These are phyloP conservation scores for Xylariaceae sp. DNA, from an alignment of 2,329 filamentous ascomycete genomes.

Conservation along the genomic window DNA sequence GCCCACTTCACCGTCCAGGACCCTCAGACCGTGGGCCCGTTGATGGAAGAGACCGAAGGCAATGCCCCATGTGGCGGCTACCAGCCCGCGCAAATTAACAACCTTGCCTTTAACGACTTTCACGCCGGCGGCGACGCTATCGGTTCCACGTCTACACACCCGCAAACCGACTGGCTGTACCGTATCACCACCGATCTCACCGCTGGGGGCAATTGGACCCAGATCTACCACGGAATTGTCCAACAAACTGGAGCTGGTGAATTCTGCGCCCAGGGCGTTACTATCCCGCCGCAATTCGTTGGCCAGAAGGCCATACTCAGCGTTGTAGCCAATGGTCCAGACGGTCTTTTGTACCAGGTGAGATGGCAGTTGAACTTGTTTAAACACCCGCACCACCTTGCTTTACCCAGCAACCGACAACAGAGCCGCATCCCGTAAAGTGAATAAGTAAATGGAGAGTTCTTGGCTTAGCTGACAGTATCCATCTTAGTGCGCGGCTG, in stretches of 20 bases:
- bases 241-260: conserved; percentile 51
- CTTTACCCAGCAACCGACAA: too few relatives aligned
- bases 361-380: too few relatives aligned
- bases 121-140: conserved; percentile 55
- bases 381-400: too few relatives aligned
- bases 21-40: conserved; percentile 45
- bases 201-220: conserved; percentile 48
- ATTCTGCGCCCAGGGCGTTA: conserved; percentile 50
- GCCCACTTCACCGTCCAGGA: conserved; percentile 54
- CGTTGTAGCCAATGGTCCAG: conserved; percentile 48
- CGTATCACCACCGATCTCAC: conserved; percentile 51
- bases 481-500: conserved; percentile 45
- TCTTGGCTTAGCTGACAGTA: background rate
- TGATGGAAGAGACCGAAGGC: conserved; percentile 44
- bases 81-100: conserved; percentile 41
- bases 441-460: background rate
- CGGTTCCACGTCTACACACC: conserved; percentile 45
- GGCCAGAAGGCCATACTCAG: conserved; percentile 54
- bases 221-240: conserved; percentile 51
- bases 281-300: conserved; percentile 46
- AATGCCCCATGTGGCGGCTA: conserved; percentile 53
- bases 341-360: conserved; percentile 57
- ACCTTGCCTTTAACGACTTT: conserved; percentile 44
- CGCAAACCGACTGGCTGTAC: conserved; percentile 53
- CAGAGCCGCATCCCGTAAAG: too few relatives aligned